Evolutionary conservation across 805 yeast genomes (phyloP).

Genomic region (Candida stauntonica): DNA sequence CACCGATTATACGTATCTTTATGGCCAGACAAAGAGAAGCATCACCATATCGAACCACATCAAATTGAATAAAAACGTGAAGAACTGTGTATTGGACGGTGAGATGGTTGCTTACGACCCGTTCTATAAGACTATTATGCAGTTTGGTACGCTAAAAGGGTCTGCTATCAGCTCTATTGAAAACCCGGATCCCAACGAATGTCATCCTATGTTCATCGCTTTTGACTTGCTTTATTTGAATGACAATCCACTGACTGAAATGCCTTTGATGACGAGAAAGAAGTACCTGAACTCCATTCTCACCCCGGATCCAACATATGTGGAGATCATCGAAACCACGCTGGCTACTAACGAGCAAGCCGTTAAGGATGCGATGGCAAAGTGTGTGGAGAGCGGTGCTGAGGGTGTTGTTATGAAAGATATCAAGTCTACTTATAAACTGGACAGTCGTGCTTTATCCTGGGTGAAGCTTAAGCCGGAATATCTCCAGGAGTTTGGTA

Average conservation of each 20-base stretch:
- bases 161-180: conserved; percentile 39
- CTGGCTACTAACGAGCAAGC: conserved; percentile 44
- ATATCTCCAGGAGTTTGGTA: conserved; percentile 80
- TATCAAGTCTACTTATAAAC: conserved; percentile 49
- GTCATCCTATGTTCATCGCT: conserved; percentile 54
- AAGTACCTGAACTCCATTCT: conserved; percentile 42
- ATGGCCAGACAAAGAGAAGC: conserved; percentile 47
- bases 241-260: conserved; percentile 53
- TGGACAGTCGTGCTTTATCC: conserved; percentile 55
- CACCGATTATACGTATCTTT: conserved; percentile 66
- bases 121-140: conserved; percentile 48
- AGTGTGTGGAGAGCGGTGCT: conserved; percentile 56
- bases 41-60: conserved; percentile 57
- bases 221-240: conserved; percentile 75
- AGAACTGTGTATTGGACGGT: conserved; percentile 62
- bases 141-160: conserved; percentile 76
- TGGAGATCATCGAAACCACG: conserved; percentile 44
- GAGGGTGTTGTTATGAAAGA: conserved; percentile 85
- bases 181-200: conserved; percentile 20
- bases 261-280: conserved; percentile 55
- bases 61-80: conserved; percentile 28
- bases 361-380: conserved; percentile 50
- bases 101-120: conserved; percentile 91
- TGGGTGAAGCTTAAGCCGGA: conserved; percentile 95
- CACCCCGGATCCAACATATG: conserved; percentile 34